phyloP scores from a whole-genome alignment of 306 rosid genomes.

The Comarum palustre region DNA sequence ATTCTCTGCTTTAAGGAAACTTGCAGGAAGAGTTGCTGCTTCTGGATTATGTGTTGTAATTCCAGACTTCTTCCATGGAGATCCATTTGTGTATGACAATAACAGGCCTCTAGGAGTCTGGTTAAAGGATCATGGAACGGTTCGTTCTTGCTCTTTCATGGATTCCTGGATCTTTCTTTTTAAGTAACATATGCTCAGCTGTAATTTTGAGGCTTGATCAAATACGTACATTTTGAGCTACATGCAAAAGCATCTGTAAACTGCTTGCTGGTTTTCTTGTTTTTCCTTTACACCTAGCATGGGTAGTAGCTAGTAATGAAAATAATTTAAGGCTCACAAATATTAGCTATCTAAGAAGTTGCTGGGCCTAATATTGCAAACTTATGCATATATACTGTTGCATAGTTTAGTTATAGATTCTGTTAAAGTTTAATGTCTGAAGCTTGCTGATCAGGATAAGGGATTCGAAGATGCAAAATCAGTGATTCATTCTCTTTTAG shows the following conservation, averaged over 20 bases:
- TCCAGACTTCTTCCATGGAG: slow-evolving; percentile 63
- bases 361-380: not conserved
- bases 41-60: slow-evolving; percentile 63
- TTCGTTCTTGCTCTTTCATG: slow-evolving; percentile 27
- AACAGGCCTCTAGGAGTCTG: slow-evolving; percentile 40
- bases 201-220: not conserved
- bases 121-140: slow-evolving; percentile 62
- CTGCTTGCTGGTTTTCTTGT: not conserved
- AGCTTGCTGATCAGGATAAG: slow-evolving; percentile 36
- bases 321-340: not conserved
- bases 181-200: not conserved
- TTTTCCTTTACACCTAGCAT: not conserved
- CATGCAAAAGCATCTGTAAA: not conserved
- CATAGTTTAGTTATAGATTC: not conserved
- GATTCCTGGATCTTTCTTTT: not conserved
- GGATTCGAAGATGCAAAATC: slow-evolving; percentile 51
- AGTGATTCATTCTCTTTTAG: slow-evolving; percentile 44
- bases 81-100: slow-evolving; percentile 40
- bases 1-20: slow-evolving; percentile 48
- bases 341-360: not conserved
- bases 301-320: not conserved
- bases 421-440: not conserved
- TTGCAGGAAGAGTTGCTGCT: slow-evolving; percentile 70
- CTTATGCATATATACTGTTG: not conserved
- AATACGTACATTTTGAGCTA: not conserved